Evolutionary conservation across 2,329 filamentous ascomycete genomes (phyloP), one percentile per base, ranked within the genome.

Genomic region (Aplosporella prunicola): DNA sequence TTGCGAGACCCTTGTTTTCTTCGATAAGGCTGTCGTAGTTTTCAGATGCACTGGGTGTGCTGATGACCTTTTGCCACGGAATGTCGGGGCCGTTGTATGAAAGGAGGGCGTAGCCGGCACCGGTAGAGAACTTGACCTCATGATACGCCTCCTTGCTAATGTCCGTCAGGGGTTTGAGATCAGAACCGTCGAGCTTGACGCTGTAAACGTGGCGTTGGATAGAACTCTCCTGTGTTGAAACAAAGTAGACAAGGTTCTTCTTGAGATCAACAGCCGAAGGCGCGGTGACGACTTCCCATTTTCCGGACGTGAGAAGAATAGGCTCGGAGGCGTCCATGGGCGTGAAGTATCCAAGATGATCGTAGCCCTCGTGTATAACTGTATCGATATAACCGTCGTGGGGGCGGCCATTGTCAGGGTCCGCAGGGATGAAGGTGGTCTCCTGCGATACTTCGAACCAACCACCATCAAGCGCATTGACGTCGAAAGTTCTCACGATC

Each of bases 381-480:
- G 82, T 87, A 58, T 98, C 91, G 44, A 98, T 79, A 52, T 98
- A 98, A 15, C 91, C 91, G 58, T 95, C 87, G 5, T 89, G 62
- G 2, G 74, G 68, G 15, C 88, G 78, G 10, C 83, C 84, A 44
- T 83, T 85, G 9, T 64, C 58, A 15, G 82, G 73, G 55, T 95
- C 85, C 3, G 86, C 83, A 2, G 91, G 91, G 40, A 98, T 80
- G 53, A 82, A 96, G 10, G 69, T 78, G 3, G 88, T 94, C 27
- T 80, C 76, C 50, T 94, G 81, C 1, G 86, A 85, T 27, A 94
- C 85, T 62, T 98, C 91, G 50, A 95, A 89, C 91, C 91, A 98
- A 22, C 91, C 93, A 15, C 88, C 88, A 56, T 98, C 91, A n/a
- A 95, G 69, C 40, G 80, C 71, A 46, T 78, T 75, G 32, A 95